phyloP scores from a whole-genome alignment of 2,329 filamentous ascomycete genomes.

The Pseudogymnoascus sp. region DNA sequence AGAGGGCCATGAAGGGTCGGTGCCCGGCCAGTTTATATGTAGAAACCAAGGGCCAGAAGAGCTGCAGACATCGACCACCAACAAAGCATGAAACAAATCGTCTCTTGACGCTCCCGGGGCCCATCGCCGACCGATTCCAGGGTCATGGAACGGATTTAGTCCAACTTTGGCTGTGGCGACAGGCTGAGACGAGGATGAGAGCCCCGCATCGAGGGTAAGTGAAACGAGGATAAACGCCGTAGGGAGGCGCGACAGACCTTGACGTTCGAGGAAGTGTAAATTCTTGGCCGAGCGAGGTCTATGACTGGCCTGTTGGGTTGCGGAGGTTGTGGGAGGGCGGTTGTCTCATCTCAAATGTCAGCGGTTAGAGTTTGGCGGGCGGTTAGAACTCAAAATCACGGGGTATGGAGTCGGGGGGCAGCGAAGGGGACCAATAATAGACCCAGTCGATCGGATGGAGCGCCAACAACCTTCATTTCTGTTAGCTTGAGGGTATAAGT shows the following conservation, averaged over 20 bases:
- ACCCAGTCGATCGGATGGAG: neutral
- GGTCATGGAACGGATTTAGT: conserved; percentile 6
- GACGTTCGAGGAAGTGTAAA: neutral
- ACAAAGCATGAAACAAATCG: conserved; percentile 6
- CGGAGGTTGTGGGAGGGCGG: conserved; percentile 1
- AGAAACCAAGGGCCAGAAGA: conserved; percentile 9
- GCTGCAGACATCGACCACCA: neutral
- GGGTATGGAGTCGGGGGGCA: neutral
- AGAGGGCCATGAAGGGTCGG: conserved; percentile 17
- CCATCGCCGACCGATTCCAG: conserved; percentile 3
- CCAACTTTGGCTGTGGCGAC: conserved; percentile 3
- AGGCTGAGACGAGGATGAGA: neutral
- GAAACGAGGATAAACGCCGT: conserved; percentile 9
- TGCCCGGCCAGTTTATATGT: conserved; percentile 23
- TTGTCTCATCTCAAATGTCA: conserved; percentile 10
- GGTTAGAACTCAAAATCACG: conserved; percentile 7
- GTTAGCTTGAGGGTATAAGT: neutral
- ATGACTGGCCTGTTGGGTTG: neutral
- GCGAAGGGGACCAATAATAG: neutral
- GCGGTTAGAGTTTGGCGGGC: conserved; percentile 8
- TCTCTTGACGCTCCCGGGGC: conserved; percentile 1
- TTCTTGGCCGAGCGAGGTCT: neutral
- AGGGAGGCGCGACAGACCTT: neutral
- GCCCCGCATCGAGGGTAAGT: neutral
- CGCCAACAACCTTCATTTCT: neutral